phyloP scores from a whole-genome alignment of 805 yeast genomes.

The Metschnikowia anglica region DNA sequence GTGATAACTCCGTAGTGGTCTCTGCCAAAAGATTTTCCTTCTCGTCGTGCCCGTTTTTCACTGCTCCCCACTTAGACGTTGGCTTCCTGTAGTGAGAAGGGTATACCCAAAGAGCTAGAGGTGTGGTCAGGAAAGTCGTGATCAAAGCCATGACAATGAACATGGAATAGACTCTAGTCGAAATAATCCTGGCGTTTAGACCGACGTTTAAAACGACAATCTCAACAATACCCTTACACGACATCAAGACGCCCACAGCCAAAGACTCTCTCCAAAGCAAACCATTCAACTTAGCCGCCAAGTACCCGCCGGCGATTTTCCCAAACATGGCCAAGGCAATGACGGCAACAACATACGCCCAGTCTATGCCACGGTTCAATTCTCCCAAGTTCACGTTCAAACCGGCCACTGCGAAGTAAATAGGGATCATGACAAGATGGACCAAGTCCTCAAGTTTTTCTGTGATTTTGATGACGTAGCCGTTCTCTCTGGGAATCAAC shows the following conservation, averaged over 20 bases:
- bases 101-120: slow-evolving; percentile 60
- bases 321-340: slow-evolving; percentile 66
- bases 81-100: slow-evolving; percentile 61
- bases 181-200: slow-evolving; percentile 64
- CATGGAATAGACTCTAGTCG: slow-evolving; percentile 69
- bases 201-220: slow-evolving; percentile 78
- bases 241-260: slow-evolving; percentile 79
- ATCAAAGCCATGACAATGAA: slow-evolving; percentile 80
- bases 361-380: slow-evolving; percentile 62
- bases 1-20: slow-evolving; percentile 15
- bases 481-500: slow-evolving; percentile 73
- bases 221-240: slow-evolving; percentile 87
- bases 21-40: slow-evolving; percentile 8
- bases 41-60: slow-evolving; percentile 9
- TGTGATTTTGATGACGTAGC: slow-evolving; percentile 65
- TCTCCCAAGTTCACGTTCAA: slow-evolving; percentile 66
- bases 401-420: slow-evolving; percentile 80
- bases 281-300: slow-evolving; percentile 62
- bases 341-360: slow-evolving; percentile 75
- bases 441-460: slow-evolving; percentile 79
- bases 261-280: slow-evolving; percentile 71
- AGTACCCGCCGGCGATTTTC: slow-evolving; percentile 64
- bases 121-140: slow-evolving; percentile 78
- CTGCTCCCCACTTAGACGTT: slow-evolving; percentile 36
- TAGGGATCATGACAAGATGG: slow-evolving; percentile 67